Evolutionary conservation across 2,329 filamentous ascomycete species (phyloP).

Genomic region (Teratosphaeria zuluensis): DNA sequence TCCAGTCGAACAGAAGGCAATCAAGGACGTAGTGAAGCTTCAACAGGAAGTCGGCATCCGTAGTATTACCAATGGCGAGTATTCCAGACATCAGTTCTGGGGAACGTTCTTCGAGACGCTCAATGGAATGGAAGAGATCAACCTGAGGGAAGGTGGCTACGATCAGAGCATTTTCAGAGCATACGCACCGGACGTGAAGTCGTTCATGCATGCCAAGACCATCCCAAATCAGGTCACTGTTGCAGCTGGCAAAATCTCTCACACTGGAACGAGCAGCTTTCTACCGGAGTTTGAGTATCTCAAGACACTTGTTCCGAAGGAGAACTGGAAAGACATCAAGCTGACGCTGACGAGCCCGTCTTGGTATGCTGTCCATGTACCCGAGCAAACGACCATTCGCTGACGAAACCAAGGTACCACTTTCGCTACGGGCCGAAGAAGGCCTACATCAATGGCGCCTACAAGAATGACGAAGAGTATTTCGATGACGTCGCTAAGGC

Average conservation of each 20-base stretch:
- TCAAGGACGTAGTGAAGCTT: constrained; percentile 21
- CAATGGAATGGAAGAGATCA: constrained; percentile 39
- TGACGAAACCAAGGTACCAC: constrained; percentile 7
- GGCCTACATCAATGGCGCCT: constrained; percentile 36
- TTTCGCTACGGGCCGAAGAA: constrained; percentile 40
- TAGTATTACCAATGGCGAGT: constrained; percentile 23
- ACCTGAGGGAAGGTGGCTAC: constrained; percentile 12
- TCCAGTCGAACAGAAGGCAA: constrained; percentile 20
- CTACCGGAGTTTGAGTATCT: constrained; percentile 49
- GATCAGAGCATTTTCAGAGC: constrained; percentile 44
- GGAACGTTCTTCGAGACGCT: constrained; percentile 25
- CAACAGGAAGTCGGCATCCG: constrained; percentile 22
- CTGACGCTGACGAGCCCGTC: constrained; percentile 18
- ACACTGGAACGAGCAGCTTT: constrained; percentile 47
- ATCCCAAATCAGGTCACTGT: constrained; percentile 45
- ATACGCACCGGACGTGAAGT: constrained; percentile 53
- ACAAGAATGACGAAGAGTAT: constrained; percentile 37
- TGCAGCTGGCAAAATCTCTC: constrained; percentile 33
- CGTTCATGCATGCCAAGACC: constrained; percentile 48
- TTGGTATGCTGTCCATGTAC: not conserved
- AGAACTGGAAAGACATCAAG: constrained; percentile 51
- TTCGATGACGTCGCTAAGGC: constrained; percentile 38
- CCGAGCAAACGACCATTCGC: not conserved
- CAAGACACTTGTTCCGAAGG: constrained; percentile 48
- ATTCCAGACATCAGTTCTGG: constrained; percentile 21